Evolutionary conservation across 495 filamentous ascomycete genomes (phyloP).

Genomic region (Aspergillus carlsbadensis): DNA sequence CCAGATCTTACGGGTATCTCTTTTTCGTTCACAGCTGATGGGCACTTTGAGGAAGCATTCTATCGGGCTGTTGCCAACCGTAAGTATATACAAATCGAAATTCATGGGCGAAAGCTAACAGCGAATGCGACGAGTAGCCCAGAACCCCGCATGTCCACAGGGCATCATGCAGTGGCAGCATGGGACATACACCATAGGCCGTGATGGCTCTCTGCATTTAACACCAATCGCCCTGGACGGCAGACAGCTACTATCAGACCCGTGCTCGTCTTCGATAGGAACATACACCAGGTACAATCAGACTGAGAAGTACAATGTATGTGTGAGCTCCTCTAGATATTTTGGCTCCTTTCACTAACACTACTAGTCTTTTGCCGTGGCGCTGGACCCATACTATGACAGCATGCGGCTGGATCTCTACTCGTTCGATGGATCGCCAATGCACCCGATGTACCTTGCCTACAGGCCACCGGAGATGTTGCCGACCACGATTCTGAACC

Average conservation of each 20-base stretch:
- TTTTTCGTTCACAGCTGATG: slow-evolving; percentile 74
- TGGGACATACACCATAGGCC: slow-evolving; percentile 55
- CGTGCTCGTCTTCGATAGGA: slow-evolving; percentile 53
- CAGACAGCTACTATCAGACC: slow-evolving; percentile 67
- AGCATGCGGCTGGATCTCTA: slow-evolving; percentile 66
- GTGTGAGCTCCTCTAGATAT: background rate
- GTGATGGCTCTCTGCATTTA: slow-evolving; percentile 60
- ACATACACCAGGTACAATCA: slow-evolving; percentile 70
- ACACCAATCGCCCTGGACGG: slow-evolving; percentile 68
- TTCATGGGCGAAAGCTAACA: background rate
- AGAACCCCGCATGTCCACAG: slow-evolving; percentile 60
- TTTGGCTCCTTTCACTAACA: slow-evolving; percentile 16
- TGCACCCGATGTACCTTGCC: slow-evolving; percentile 73
- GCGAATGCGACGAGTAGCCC: slow-evolving; percentile 42
- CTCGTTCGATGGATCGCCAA: slow-evolving; percentile 61
- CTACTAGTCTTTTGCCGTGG: slow-evolving; percentile 59
- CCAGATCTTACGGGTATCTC: slow-evolving; percentile 73
- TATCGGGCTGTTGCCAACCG: slow-evolving; percentile 75
- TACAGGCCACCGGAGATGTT: slow-evolving; percentile 73
- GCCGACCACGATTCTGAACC: slow-evolving; percentile 67
- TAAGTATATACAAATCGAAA: slow-evolving; percentile 36
- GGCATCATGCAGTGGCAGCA: slow-evolving; percentile 81
- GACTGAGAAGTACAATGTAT: slow-evolving; percentile 64
- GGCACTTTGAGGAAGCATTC: slow-evolving; percentile 71
- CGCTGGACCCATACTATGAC: slow-evolving; percentile 60